phyloP scores from a whole-genome alignment of 371 early-diverging fungal genomes.

The Fennellomyces sp. region DNA sequence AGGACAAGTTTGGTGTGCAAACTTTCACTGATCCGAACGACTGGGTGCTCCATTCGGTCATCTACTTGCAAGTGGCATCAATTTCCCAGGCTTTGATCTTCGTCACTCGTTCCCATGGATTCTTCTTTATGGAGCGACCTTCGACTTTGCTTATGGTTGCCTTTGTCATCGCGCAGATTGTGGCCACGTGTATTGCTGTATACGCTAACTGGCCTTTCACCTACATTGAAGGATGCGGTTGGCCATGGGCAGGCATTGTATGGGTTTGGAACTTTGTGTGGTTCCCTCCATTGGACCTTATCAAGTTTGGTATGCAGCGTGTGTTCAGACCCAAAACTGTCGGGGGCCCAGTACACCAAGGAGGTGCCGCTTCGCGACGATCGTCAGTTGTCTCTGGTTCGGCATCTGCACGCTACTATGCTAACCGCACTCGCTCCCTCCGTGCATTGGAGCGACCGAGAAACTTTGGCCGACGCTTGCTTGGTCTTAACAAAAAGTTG shows the following conservation, averaged over 20 bases:
- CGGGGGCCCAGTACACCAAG: not conserved
- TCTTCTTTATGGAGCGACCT: constrained; percentile 56
- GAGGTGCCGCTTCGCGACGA: constrained; percentile 26
- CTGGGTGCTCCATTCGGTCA: constrained; percentile 47
- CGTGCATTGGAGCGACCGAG: constrained; percentile 39
- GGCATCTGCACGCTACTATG: constrained; percentile 46
- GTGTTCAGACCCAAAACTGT: constrained; percentile 44
- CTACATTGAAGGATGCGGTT: constrained; percentile 51
- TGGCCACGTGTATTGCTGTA: constrained; percentile 58
- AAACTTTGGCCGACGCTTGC: constrained; percentile 37
- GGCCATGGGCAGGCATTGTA: constrained; percentile 62
- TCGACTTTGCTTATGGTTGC: constrained; percentile 47
- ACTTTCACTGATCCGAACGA: constrained; percentile 40
- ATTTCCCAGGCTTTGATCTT: constrained; percentile 60
- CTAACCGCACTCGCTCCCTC: constrained; percentile 47
- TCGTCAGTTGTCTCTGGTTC: constrained; percentile 35
- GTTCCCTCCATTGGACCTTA: constrained; percentile 73
- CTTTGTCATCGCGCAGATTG: constrained; percentile 56
- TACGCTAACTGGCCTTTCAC: constrained; percentile 65
- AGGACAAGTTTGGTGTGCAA: constrained; percentile 35
- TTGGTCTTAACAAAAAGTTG: constrained; percentile 31
- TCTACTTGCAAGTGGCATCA: constrained; percentile 59
- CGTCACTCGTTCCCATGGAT: constrained; percentile 57
- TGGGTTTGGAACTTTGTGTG: constrained; percentile 83
- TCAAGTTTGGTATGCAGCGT: constrained; percentile 74